Base-by-base conservation (phyloP, 2,329 filamentous ascomycete genomes). In the Aspergillus luchuensis region DNA sequence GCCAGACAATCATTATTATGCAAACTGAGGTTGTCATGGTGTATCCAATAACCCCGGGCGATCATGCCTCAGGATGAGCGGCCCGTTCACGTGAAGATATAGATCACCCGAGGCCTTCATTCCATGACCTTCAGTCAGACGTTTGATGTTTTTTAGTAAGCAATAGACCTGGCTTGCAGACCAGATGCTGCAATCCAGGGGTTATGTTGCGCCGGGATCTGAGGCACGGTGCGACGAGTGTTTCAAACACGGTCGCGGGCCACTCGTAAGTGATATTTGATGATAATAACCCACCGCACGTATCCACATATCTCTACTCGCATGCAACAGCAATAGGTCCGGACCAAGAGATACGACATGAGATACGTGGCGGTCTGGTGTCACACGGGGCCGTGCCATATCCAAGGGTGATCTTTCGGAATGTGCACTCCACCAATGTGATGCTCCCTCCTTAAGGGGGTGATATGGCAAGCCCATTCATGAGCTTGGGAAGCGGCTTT, bases 401-500 rank as follows among this genome's bases (percentile, higher is more conserved):
- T 61, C 63, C 50, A 60, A 57, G 52, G 33, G 39, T 56, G 55
- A 53, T 54, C 57, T 23, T 58, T 58, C 59, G 60, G 57, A 60
- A 58, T 33, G 51, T 51, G 59, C 60, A 60, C 62, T 63, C 64
- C 63, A 67, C 63, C 63, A 65, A 64, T 66, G 55, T 57, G 49
- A 43, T 43, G 41, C 28, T 19, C 51, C 48, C 30, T 36, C 33
- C 49, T 23, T 60, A 72, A 7, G 74, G 71, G 11, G 74, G 74
- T 28, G 74, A 74, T 45, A 77, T 75, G 5, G 72, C 69, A 54
- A 76, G 71, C 7, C 76, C 76, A 59, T 76, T 76, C 71, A 79
- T 78, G n/a, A 77, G 68, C 56, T 78, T 77, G 30, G 77, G 77
- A 36, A 79, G 72, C 38, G 77, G 78, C 65, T 78, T 79, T 58